phyloP scores from a whole-genome alignment of 139 green algal species.

The Nannochloris sp. region DNA sequence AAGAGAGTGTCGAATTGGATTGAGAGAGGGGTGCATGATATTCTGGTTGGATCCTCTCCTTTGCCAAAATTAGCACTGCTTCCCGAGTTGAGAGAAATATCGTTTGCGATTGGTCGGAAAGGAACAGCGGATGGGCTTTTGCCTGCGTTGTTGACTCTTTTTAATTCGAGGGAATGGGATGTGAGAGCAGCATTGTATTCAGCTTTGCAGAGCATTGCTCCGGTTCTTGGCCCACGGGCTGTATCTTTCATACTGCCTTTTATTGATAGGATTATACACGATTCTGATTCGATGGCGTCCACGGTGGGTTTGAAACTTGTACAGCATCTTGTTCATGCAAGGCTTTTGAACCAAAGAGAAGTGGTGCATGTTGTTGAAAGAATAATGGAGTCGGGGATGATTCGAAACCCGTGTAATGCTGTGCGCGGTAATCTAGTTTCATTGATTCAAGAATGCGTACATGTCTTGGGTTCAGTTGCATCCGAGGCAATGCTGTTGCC shows the following conservation, averaged over 20 bases:
- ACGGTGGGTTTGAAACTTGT: conserved; percentile 61
- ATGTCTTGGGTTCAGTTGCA: not conserved
- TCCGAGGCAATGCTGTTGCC: not conserved
- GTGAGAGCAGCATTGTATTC: conserved; percentile 26
- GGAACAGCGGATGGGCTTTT: conserved; percentile 75
- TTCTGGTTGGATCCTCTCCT: conserved; percentile 56
- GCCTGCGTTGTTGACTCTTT: conserved; percentile 86
- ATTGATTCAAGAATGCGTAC: too few relatives aligned
- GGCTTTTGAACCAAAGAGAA: conserved; percentile 21
- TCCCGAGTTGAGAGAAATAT: conserved; percentile 29
- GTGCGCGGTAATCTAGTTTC: not conserved
- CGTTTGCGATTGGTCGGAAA: conserved; percentile 35
- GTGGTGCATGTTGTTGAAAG: conserved; percentile 42
- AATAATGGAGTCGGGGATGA: not conserved
- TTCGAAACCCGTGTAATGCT: conserved; percentile 1
- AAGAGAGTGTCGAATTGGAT: conserved; percentile 37
- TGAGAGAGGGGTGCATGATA: conserved; percentile 59
- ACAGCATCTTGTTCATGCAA: conserved; percentile 12
- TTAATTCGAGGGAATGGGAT: conserved; percentile 80
- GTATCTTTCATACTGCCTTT: conserved; percentile 90
- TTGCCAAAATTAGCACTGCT: conserved; percentile 54
- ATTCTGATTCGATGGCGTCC: conserved; percentile 51
- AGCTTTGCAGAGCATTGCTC: conserved; percentile 23
- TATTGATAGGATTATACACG: conserved; percentile 70
- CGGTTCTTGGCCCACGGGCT: conserved; percentile 23